Conservation (phyloP, 441 rosid genomes). For the Euphorbia celastroides region DNA sequence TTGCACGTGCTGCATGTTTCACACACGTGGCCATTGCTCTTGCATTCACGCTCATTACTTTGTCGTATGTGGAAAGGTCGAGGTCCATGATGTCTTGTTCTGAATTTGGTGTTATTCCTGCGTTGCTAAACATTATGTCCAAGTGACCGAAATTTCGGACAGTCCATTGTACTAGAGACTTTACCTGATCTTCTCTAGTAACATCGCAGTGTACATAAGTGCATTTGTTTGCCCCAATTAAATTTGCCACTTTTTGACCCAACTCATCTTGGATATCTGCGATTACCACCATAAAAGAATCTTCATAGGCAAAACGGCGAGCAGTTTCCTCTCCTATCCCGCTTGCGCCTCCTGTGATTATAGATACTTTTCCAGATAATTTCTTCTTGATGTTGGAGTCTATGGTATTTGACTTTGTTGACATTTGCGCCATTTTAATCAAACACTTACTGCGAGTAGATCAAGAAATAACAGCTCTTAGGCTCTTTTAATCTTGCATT, state of each 20-base stretch:
- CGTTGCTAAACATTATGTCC: constrained; percentile 45
- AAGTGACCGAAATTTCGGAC: constrained; percentile 26
- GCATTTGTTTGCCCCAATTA: constrained; percentile 26
- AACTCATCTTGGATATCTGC: constrained; percentile 38
- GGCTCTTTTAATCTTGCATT: too few relatives aligned
- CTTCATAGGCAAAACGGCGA: constrained; percentile 30
- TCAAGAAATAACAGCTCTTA: not conserved
- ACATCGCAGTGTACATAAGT: constrained; percentile 37
- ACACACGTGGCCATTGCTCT: constrained; percentile 30
- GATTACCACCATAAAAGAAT: constrained; percentile 27
- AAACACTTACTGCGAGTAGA: not conserved
- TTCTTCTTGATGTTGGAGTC: constrained; percentile 8
- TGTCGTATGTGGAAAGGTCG: constrained; percentile 15
- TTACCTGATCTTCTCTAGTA: constrained; percentile 33
- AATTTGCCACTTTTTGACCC: constrained; percentile 30
- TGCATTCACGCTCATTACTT: constrained; percentile 20
- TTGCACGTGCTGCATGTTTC: constrained; percentile 37
- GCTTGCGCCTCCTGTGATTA: constrained; percentile 45
- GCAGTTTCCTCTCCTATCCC: constrained; percentile 45
- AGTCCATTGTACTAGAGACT: constrained; percentile 27
- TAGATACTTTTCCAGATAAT: constrained; percentile 39
- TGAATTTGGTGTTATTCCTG: constrained; percentile 18
- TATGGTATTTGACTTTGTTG: not conserved
- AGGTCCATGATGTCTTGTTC: constrained; percentile 28
- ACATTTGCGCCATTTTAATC: constrained; percentile 1